Evolutionary conservation across 192 early-diverging fungal genomes (phyloP), one percentile per base, ranked within the genome.

Genomic region (Rhizoclosmatium sp.): DNA sequence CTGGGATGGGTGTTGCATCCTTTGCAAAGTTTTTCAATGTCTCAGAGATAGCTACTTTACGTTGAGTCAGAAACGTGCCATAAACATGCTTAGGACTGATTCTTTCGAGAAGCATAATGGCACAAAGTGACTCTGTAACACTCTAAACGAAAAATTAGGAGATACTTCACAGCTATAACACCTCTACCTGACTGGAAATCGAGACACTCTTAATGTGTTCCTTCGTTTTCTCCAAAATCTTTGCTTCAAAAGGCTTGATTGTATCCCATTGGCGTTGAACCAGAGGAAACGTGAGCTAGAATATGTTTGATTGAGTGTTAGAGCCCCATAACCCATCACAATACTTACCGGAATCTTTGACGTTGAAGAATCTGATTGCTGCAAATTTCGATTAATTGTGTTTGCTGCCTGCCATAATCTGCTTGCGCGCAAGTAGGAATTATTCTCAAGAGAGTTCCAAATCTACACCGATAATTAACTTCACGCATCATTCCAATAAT

Each of bases 241-340:
- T 93, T 1, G 84, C 56, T n/a, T 86, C 88, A 69, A 95, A 93
- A 56, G 90, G 91, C 47, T 87, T 89, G 10, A 96, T 88, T 2
- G 93, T 91, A 77, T 95, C 92, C 94, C 94, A 96, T 80, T 95
- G 94, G 3, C 92, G 87, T 62, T 92, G 91, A 41, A 94, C 89
- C 1, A 96, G 90, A 0, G 94, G 94, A 79, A 95, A 96, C n/a
- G 90, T 88, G 40, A 76, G 75, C 89, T 93, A 80, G 14, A n/a
- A n/a, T n/a, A n/a, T n/a, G n/a, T n/a, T n/a, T n/a, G n/a, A n/a
- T n/a, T n/a, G n/a, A n/a, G n/a, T n/a, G n/a, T n/a, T n/a, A n/a
- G n/a, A n/a, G n/a, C n/a, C n/a, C n/a, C n/a, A n/a, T n/a, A n/a
- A n/a, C n/a, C n/a, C n/a, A n/a, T n/a, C n/a, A n/a, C 16, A 69